Conservation (phyloP, 2,329 filamentous ascomycete species). For the Aspergillus alliaceus region DNA sequence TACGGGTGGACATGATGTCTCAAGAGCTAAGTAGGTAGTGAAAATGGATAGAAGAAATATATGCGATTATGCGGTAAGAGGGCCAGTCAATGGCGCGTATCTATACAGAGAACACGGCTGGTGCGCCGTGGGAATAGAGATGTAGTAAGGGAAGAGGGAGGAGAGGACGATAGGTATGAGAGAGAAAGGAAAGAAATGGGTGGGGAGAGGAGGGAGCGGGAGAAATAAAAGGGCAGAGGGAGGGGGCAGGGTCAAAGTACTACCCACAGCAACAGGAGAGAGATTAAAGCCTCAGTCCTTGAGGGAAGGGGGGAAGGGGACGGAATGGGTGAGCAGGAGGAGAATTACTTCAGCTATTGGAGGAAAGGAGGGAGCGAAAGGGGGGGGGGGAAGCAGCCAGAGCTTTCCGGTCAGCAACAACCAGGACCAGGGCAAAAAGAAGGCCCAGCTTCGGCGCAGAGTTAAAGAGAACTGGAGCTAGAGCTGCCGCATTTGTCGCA, state of each 20-base stretch:
- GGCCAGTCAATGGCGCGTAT: slow-evolving; percentile 12
- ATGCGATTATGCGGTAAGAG: slow-evolving; percentile 3
- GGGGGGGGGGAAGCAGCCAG: slow-evolving; percentile 4
- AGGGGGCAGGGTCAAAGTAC: not conserved
- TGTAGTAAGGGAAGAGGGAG: slow-evolving; percentile 11
- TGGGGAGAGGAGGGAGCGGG: slow-evolving; percentile 40
- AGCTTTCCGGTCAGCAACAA: slow-evolving; percentile 11
- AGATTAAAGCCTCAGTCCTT: slow-evolving; percentile 15
- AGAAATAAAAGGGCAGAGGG: slow-evolving; percentile 30
- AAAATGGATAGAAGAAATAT: slow-evolving; percentile 6
- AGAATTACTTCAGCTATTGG: not conserved
- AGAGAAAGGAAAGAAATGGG: slow-evolving; percentile 17
- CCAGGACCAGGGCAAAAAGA: slow-evolving; percentile 34
- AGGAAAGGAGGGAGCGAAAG: slow-evolving; percentile 33
- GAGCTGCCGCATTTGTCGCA: slow-evolving; percentile 2
- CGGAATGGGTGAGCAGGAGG: slow-evolving; percentile 43
- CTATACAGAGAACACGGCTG: not conserved
- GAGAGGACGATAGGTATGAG: slow-evolving; percentile 32
- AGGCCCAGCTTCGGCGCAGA: slow-evolving; percentile 3
- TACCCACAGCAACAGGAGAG: slow-evolving; percentile 26
- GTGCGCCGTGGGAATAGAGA: slow-evolving; percentile 1
- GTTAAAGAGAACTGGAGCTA: not conserved
- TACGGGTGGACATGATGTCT: slow-evolving; percentile 47
- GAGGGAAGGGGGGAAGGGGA: slow-evolving; percentile 41
- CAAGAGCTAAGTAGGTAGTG: slow-evolving; percentile 4